Evolutionary conservation across 2,329 filamentous ascomycete species (phyloP).

Genomic region (Tolypocladium capitatum): DNA sequence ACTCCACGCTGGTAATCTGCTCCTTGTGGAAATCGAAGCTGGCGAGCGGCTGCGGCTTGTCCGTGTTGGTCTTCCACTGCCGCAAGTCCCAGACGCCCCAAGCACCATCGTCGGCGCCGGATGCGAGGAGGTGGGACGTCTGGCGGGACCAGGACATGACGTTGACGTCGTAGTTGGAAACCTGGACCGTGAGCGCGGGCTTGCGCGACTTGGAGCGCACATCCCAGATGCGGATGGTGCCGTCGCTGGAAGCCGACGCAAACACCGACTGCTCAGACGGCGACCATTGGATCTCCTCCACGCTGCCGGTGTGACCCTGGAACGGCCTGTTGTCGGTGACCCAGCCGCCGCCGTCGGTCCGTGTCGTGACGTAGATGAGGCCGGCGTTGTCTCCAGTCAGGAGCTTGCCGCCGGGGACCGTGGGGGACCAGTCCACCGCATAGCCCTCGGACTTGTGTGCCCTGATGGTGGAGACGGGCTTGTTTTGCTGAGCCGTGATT

Average conservation of each 20-base stretch:
- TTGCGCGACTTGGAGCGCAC: conserved; percentile 79
- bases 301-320: conserved; percentile 67
- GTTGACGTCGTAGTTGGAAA: conserved; percentile 80
- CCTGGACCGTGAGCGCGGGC: conserved; percentile 75
- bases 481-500: conserved; percentile 72
- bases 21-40: conserved; percentile 93
- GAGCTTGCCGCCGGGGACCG: conserved; percentile 65
- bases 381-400: conserved; percentile 87
- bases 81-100: conserved; percentile 96
- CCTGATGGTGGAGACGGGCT: conserved; percentile 73
- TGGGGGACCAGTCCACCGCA: conserved; percentile 88
- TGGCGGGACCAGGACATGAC: conserved; percentile 91
- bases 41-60: conserved; percentile 69
- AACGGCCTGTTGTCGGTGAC: conserved; percentile 76
- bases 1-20: conserved; percentile 90
- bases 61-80: conserved; percentile 63
- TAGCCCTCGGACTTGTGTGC: conserved; percentile 93
- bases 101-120: conserved; percentile 82
- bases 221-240: conserved; percentile 93
- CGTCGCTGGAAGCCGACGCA: conserved; percentile 84
- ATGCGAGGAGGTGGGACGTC: conserved; percentile 79
- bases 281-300: conserved; percentile 96
- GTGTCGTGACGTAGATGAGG: conserved; percentile 75
- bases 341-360: conserved; percentile 79
- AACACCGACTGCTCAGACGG: conserved; percentile 89